phyloP scores from a whole-genome alignment of 208 protist species.

The Wallacemonas sp. region DNA sequence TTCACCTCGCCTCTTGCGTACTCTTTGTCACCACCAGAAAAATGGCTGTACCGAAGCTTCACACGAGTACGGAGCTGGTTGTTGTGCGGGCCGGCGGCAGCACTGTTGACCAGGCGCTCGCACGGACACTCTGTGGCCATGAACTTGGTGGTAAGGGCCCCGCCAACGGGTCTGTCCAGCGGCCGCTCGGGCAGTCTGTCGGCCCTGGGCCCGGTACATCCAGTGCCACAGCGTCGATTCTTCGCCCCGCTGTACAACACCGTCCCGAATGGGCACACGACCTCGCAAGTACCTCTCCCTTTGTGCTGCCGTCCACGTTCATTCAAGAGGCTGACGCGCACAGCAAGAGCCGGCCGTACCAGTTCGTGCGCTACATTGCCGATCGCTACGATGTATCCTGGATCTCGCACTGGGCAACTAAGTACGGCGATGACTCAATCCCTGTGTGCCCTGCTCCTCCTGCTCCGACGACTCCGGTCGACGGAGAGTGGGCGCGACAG shows the following conservation, averaged over 20 bases:
- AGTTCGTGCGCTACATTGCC: constrained; percentile 59
- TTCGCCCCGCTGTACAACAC: constrained; percentile 42
- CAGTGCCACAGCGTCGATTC: constrained; percentile 57
- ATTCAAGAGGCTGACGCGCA: not conserved
- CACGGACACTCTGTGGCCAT: not conserved
- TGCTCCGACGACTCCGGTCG: too few relatives aligned
- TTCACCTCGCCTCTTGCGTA: too few relatives aligned
- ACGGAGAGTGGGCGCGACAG: too few relatives aligned
- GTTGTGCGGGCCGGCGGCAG: constrained; percentile 27
- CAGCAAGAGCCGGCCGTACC: not conserved
- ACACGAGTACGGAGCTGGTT: constrained; percentile 63
- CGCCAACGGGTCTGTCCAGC: too few relatives aligned
- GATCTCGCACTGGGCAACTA: constrained; percentile 32
- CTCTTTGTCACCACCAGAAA: too few relatives aligned
- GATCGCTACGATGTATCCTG: constrained; percentile 67
- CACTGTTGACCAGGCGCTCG: not conserved
- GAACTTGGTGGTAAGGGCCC: too few relatives aligned
- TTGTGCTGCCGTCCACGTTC: constrained; percentile 26
- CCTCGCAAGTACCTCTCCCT: constrained; percentile 36
- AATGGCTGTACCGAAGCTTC: constrained; percentile 60
- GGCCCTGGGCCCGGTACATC: not conserved
- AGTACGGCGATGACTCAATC: not conserved
- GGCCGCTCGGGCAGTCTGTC: too few relatives aligned
- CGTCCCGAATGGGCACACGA: constrained; percentile 51
- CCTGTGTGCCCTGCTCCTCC: not conserved